Percentiles rank a stretch among this genome's conserved stretches.
Conservation (phyloP, 139 green algal genomes). For the Auxenochlorella pyrenoidosa region DNA sequence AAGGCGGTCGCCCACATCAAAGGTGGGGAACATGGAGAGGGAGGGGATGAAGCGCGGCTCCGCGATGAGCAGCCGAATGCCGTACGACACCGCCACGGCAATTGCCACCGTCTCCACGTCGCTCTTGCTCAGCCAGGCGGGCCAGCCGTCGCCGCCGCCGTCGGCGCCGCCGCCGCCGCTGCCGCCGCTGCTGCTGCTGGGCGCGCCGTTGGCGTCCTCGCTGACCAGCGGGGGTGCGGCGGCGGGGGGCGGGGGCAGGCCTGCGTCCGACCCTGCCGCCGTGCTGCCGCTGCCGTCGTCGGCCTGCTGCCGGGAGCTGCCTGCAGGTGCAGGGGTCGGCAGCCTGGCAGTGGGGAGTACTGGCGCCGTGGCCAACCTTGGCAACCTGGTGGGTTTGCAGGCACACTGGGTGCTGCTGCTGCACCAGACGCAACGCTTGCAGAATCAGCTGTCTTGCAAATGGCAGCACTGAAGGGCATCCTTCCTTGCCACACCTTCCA, state of each 20-base stretch:
- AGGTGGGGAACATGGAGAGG: slow-evolving; percentile 98
- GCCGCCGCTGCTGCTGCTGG: background rate
- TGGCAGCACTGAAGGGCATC: background rate
- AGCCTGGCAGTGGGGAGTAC: no score
- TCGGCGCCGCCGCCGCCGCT: background rate
- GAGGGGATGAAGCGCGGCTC: slow-evolving; percentile 98
- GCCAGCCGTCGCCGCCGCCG: slow-evolving; percentile 10
- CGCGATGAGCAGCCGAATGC: slow-evolving; percentile 89
- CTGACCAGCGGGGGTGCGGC: slow-evolving; percentile 5
- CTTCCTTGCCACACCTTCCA: background rate
- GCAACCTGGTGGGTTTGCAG: no score
- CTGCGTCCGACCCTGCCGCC: background rate
- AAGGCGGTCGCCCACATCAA: slow-evolving; percentile 96
- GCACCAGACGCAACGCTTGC: background rate
- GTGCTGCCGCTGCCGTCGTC: background rate
- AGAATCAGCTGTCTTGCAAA: background rate
- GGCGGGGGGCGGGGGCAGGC: slow-evolving; percentile 11
- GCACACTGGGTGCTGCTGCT: no score
- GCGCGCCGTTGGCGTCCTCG: background rate
- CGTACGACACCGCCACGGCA: slow-evolving; percentile 89
- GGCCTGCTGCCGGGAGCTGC: slow-evolving; percentile 20
- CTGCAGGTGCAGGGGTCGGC: background rate
- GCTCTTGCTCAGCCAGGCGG: slow-evolving; percentile 73
- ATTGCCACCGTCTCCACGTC: slow-evolving; percentile 88
- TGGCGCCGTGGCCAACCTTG: no score